Percentiles rank a stretch among this genome's conserved stretches.
phyloP scores from a whole-genome alignment of 768 basidiomycete genomes.

The Suillus weaverae region DNA sequence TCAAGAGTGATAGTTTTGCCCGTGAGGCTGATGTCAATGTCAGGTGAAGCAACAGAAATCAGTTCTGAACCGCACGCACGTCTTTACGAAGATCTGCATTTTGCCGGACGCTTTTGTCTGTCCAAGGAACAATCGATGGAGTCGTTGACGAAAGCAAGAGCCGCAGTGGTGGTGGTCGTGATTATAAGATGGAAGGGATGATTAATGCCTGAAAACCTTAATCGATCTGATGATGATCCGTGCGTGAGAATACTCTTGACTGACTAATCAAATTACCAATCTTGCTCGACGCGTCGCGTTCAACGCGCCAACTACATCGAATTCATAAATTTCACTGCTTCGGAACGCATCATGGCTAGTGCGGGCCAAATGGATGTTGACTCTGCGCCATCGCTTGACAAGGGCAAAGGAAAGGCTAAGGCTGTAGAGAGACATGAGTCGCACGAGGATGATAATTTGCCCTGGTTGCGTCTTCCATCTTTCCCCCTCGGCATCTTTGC shows the following conservation, averaged over 20 bases:
- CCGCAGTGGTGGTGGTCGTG: constrained; percentile 32
- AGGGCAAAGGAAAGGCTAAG: constrained; percentile 71
- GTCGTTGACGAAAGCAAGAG: constrained; percentile 87
- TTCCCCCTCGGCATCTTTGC: constrained; percentile 5
- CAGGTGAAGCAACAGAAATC: background rate
- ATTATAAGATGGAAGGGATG: constrained; percentile 21
- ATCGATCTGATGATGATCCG: constrained; percentile 44
- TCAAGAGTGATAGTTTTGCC: constrained; percentile 99
- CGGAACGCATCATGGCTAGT: constrained; percentile 46
- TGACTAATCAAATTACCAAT: constrained; percentile 18
- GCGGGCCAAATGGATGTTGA: constrained; percentile 56
- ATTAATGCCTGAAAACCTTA: constrained; percentile 25
- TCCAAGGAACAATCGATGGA: constrained; percentile 91
- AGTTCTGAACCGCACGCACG: constrained; percentile 48
- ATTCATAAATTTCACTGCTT: constrained; percentile 1
- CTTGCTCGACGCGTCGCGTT: constrained; percentile 5
- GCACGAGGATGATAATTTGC: constrained; percentile 66
- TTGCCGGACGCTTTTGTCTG: constrained; percentile 74
- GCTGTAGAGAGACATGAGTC: constrained; percentile 43
- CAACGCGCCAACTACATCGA: background rate
- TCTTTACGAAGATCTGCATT: constrained; percentile 99
- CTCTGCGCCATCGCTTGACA: constrained; percentile 21
- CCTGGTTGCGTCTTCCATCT: constrained; percentile 60
- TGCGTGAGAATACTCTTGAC: constrained; percentile 33
- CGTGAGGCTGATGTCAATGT: constrained; percentile 69